Evolutionary conservation across 352 stramenopile genomes (phyloP), one percentile per base, ranked within the genome.

Genomic region (Phytophthora vignae): DNA sequence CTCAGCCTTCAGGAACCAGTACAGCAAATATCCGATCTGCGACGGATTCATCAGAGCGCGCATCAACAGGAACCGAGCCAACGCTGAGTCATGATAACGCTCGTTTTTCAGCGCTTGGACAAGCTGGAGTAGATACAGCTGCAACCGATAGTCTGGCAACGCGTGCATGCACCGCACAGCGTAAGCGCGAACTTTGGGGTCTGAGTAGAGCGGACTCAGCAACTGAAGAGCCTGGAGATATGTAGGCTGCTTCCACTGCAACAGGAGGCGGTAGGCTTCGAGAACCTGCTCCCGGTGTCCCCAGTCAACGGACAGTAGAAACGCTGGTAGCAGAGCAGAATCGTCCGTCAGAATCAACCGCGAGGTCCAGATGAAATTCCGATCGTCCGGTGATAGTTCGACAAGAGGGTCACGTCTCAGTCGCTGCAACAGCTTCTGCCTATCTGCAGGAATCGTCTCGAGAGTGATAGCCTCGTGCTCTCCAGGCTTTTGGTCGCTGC

Each of bases 111-210:
- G 63, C 7, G 87, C 87, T 33, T 97, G 91, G 0, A 97, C 88
- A 6, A 97, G 84, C 59, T 97, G 91, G 3, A 93, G 83, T 5
- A 97, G 66, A 62, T 95, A 98, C 19, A 97, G 67, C n/a, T 85
- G 78, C 11, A 98, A 77, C 1, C 96, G 88, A 44, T 97, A 83
- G 60, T 98, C 94, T 0, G 86, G 80, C 1, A 98, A 64, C 2
- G 79, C 80, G 50, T 98, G 86, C 63, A 98, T 91, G 64, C 88
- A 97, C 2, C 91, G 88, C 48, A 98, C 94, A 17, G 94, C 94
- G 59, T 97, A 97, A 1, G 94, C 93, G n/a, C 94, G 88, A 9
- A 98, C 91, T 76, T 98, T 97, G 1, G 94, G 94, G 62, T 98
- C 94, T 14, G 92, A 83, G 62, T 93, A 97, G 14, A 91, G 71